A percentile compares a stretch with the other conserved stretches of the same genome.
Conservation (phyloP, 2,329 filamentous ascomycete species). For the Verticillium nubilum region DNA sequence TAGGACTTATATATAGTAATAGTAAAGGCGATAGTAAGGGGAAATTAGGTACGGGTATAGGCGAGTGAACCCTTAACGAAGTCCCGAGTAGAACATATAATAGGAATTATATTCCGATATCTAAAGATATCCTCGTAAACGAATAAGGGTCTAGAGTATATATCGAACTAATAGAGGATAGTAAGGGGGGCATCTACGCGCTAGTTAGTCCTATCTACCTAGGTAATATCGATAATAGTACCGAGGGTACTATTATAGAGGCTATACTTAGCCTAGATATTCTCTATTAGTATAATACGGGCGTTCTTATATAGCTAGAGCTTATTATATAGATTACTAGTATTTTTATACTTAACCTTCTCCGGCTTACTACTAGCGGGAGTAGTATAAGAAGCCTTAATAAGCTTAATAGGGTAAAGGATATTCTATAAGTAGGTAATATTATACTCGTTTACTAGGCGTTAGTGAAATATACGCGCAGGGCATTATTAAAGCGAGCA, state of each 20-base stretch:
- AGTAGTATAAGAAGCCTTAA: background rate
- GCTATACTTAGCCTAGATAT: background rate
- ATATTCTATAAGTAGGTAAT: background rate
- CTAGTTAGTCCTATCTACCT: background rate
- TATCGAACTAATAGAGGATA: background rate
- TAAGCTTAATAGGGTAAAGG: background rate
- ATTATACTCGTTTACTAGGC: background rate
- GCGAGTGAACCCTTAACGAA: background rate
- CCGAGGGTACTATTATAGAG: background rate
- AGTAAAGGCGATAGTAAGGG: background rate
- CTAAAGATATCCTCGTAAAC: background rate
- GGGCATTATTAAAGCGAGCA: background rate
- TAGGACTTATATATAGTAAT: background rate
- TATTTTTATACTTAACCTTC: background rate
- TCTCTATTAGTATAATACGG: background rate
- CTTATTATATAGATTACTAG: background rate
- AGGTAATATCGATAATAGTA: background rate
- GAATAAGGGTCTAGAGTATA: background rate
- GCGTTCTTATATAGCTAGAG: background rate
- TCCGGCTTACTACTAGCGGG: background rate
- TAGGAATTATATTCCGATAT: background rate
- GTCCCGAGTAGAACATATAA: background rate
- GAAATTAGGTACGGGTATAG: background rate
- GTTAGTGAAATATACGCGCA: background rate
- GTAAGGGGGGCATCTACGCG: background rate